Evolutionary conservation across 129 eudicot genomes (phyloP), one percentile per base, ranked within the genome.

Genomic region (Flaveria linearis): DNA sequence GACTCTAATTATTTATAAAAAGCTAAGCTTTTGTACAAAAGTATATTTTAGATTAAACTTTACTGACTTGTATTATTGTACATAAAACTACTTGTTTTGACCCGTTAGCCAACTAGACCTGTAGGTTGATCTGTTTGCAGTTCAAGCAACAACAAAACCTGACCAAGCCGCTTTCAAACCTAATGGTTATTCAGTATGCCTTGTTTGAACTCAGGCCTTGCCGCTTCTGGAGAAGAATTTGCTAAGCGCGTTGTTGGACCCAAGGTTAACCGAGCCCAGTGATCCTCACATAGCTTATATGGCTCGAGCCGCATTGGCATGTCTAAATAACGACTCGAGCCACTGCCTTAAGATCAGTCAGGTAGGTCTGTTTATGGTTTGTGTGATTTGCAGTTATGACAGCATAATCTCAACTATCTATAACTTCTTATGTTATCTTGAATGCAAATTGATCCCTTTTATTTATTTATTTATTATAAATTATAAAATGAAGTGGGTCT

Each of bases 291-390:
- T 68, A 66, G 78, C 72, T 60, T 76, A 82, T 42, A 82, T 86
- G 89, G 84, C 70, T 13, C 80, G 65, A 67, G 86, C 89, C 6
- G 86, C 89, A 39, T 79, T 86, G 60, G 78, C 77, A 45, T 86
- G 89, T 69, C 53, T 86, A 39, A 82, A 73, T 50, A 79, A 69
- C 2, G 82, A 76, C 74, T 49, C 68, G 26, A 69, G 63, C 42
- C 80, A 66, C 20, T 67, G 61, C 72, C 75, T 70, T 43, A 70
- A 64, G 14, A 79, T 82, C 15, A 80, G 89, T 61, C 58, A 86
- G 89, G 88, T 85, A 81, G 78, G 26, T 79, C 25, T 42, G 14
- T 33, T 47, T 51, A 11, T 42, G 49, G 23, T 63, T n/a, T 1
- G 9, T 64, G 47, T 46, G 51, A 52, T 23, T 52, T 5, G 41